phyloP scores from a whole-genome alignment of 2,329 filamentous ascomycete genomes.

The Fusarium virguliforme region DNA sequence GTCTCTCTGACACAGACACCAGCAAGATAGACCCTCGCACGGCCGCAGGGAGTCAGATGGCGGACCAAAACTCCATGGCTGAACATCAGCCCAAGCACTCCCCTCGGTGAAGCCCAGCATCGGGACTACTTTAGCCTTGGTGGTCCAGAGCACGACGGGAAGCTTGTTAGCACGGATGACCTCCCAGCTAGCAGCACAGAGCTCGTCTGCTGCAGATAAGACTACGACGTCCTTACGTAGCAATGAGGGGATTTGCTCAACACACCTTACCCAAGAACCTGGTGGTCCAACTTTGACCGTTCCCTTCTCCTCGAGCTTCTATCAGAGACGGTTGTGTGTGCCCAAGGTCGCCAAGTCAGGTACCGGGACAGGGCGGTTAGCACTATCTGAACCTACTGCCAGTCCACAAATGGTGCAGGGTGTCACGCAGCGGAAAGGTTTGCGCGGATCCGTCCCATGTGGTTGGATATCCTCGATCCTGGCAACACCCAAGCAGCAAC shows the following conservation, averaged over 20 bases:
- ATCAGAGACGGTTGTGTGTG: not conserved
- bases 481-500: conserved; percentile 21
- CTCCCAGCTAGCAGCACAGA: not conserved
- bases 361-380: conserved; percentile 36
- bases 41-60: conserved; percentile 13
- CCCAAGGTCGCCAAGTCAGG: conserved; percentile 28
- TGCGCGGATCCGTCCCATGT: conserved; percentile 34
- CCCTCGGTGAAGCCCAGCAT: conserved; percentile 38
- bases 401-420: conserved; percentile 6
- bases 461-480: conserved; percentile 37
- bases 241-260: conserved; percentile 26
- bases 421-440: conserved; percentile 11
- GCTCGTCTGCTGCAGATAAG: conserved; percentile 11
- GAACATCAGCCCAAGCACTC: conserved; percentile 17
- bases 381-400: conserved; percentile 18
- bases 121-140: conserved; percentile 32
- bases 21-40: not conserved
- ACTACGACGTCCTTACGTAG: conserved; percentile 32
- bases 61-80: not conserved
- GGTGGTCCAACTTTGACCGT: conserved; percentile 13
- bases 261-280: conserved; percentile 30
- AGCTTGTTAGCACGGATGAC: conserved; percentile 16
- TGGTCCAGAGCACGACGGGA: conserved; percentile 7
- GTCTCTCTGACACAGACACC: conserved; percentile 10
- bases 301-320: conserved; percentile 15